Percentiles rank a stretch among this genome's conserved stretches.
Conservation (phyloP, 345 rosid species). For the Bruguiera sexangula region DNA sequence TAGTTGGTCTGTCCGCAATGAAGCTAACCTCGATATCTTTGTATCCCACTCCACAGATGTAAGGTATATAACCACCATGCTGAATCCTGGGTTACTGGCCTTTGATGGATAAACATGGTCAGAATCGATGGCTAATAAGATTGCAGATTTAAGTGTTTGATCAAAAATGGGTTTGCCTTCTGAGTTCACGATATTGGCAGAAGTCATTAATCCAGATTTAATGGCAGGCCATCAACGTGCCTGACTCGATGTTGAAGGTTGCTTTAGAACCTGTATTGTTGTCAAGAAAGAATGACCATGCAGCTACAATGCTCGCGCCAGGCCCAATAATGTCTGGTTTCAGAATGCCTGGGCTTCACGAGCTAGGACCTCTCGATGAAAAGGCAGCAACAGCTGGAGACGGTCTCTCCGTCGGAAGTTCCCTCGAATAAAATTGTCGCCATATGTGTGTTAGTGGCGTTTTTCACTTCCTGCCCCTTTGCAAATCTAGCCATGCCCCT, state of each 20-base stretch:
- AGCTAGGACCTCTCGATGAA: background rate
- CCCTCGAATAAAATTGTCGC: background rate
- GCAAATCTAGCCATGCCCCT: background rate
- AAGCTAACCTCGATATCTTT: background rate
- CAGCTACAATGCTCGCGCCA: background rate
- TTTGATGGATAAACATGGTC: conserved; percentile 36
- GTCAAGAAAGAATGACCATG: background rate
- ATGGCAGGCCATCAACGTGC: conserved; percentile 61
- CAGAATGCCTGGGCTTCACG: background rate
- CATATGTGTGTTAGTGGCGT: background rate
- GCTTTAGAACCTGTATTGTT: background rate
- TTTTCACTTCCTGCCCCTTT: background rate
- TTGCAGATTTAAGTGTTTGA: conserved; percentile 19
- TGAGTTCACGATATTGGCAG: conserved; percentile 9
- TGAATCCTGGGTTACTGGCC: conserved; percentile 38
- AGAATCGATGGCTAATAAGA: conserved; percentile 45
- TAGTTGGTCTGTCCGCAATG: background rate
- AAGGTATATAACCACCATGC: background rate
- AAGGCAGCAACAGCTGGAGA: background rate
- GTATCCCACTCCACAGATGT: background rate
- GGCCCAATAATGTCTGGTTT: background rate
- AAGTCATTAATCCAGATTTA: conserved; percentile 51
- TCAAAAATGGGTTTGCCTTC: background rate
- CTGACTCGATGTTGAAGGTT: conserved; percentile 26
- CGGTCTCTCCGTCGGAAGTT: background rate